Conservation (phyloP, 176 grass and related monocot genomes). For the Aegilops longissima region DNA sequence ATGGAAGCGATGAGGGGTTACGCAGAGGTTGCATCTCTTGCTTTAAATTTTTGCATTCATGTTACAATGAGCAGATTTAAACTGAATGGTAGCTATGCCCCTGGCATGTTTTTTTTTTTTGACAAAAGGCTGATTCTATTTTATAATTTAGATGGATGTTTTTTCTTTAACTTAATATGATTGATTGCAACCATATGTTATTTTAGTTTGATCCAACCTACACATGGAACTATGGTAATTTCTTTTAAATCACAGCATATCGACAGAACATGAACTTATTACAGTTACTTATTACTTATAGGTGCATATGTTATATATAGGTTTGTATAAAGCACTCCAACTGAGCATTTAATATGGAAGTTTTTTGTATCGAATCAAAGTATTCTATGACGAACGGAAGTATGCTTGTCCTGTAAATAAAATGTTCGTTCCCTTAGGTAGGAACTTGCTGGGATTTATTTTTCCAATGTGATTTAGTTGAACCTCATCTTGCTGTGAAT, state of each 20-base stretch:
- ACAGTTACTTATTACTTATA: conserved; percentile 5
- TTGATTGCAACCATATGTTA: neutral
- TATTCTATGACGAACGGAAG: neutral
- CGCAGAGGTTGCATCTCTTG: conserved; percentile 46
- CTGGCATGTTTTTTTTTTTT: neutral
- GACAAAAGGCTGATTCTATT: neutral
- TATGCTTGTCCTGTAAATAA: neutral
- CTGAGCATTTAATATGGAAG: neutral
- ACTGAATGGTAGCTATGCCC: neutral
- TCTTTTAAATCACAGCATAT: neutral
- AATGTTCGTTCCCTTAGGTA: neutral
- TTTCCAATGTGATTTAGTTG: neutral
- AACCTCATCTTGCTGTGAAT: neutral
- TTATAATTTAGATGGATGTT: neutral
- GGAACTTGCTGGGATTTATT: neutral
- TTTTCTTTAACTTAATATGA: neutral
- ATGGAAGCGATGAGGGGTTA: conserved; percentile 52
- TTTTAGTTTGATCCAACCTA: conserved; percentile 1
- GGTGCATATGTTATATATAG: neutral
- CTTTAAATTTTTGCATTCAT: neutral
- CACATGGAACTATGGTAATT: neutral
- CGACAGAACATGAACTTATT: neutral
- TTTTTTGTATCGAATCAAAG: neutral
- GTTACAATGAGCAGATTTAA: neutral
- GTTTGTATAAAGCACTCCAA: neutral